Percentiles rank a stretch among this genome's conserved stretches.
Conservation (phyloP, 805 yeast species). For the Ogataea allantospora region DNA sequence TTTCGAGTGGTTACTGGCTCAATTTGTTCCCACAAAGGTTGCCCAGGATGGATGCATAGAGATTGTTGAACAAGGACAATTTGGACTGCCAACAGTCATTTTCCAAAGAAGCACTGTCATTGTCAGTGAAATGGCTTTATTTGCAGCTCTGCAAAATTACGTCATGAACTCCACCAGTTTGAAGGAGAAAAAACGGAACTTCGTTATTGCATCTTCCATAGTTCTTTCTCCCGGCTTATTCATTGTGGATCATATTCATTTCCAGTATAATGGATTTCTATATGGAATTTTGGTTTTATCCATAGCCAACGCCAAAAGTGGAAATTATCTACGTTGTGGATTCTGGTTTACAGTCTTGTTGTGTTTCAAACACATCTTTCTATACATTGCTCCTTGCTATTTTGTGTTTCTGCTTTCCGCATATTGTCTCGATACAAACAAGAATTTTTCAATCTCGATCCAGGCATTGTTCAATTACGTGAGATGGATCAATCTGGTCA, state of each 20-base stretch:
- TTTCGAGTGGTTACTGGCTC: slow-evolving; percentile 80
- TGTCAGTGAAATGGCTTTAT: slow-evolving; percentile 68
- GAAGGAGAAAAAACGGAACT: slow-evolving; percentile 47
- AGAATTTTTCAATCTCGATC: slow-evolving; percentile 28
- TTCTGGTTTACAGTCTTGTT: slow-evolving; percentile 69
- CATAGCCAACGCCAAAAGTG: slow-evolving; percentile 64
- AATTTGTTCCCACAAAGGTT: slow-evolving; percentile 64
- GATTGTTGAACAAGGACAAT: slow-evolving; percentile 60
- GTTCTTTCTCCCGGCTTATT: slow-evolving; percentile 87
- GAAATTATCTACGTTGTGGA: slow-evolving; percentile 58
- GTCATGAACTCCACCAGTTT: slow-evolving; percentile 45
- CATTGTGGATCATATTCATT: slow-evolving; percentile 92
- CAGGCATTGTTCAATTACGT: slow-evolving; percentile 24
- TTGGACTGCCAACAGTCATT: slow-evolving; percentile 74
- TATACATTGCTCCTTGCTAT: slow-evolving; percentile 92
- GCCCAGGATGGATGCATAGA: slow-evolving; percentile 74
- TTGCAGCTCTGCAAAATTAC: slow-evolving; percentile 68
- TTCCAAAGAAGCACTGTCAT: slow-evolving; percentile 86
- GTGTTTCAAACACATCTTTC: slow-evolving; percentile 92
- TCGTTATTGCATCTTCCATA: slow-evolving; percentile 78
- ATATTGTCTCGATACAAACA: slow-evolving; percentile 55
- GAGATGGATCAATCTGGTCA: slow-evolving; percentile 57
- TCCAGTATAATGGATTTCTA: slow-evolving; percentile 94
- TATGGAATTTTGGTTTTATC: slow-evolving; percentile 79
- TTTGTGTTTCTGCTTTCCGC: slow-evolving; percentile 73